Base-by-base conservation (phyloP, 148 eudicot species). In the Persicaria tinctoria region DNA sequence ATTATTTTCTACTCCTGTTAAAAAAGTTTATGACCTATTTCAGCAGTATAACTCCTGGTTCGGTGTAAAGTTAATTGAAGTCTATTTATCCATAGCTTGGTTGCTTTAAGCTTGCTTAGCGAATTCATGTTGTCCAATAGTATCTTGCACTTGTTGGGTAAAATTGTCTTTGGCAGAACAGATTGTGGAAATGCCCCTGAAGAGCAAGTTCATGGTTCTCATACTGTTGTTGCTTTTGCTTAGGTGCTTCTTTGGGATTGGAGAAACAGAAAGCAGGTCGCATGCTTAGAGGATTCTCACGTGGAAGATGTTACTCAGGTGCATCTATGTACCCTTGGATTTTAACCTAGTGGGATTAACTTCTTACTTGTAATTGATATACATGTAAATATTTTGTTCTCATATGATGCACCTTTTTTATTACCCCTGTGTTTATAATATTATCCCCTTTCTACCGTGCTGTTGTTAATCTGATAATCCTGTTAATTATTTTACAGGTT, bases 291-390 rank as follows among this genome's bases (percentile, higher is more conserved):
- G 80, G 99, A 95, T 75, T 92, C 92, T 77, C 99, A 95, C 73
- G 90, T 87, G 80, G 99, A 95, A 63, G 99, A 95, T 83, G 97
- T 95, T 74, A 92, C 97, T 72, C 99, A 95, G 94, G 99, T 95
- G 64, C 41, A 11, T 13, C 4, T 2, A 14, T 66, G 17, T 66
- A 66, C 70, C 70, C 46, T 23, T 62, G n/a, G 20, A 13, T 64
- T 45, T 32, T 47, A 44, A 17, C 6, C 72, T 18, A 12, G 72
- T 14, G 11, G 50, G 27, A 45, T 45, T 41, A 46, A 17, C 44
- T 54, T 13, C 44, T 20, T 23, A 27, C 14, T 27, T 5, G 20
- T 60, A 41, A n/a, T 66, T 2, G 17, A 44, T 66, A 44, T 12
- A 44, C 6, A 41, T 38, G 70, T 27, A 41, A 38, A 66, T 32